Percentiles rank a stretch among this genome's conserved stretches.
Evolutionary conservation across 2,329 filamentous ascomycete species (phyloP).

Genomic region (Colletotrichum plurivorum): DNA sequence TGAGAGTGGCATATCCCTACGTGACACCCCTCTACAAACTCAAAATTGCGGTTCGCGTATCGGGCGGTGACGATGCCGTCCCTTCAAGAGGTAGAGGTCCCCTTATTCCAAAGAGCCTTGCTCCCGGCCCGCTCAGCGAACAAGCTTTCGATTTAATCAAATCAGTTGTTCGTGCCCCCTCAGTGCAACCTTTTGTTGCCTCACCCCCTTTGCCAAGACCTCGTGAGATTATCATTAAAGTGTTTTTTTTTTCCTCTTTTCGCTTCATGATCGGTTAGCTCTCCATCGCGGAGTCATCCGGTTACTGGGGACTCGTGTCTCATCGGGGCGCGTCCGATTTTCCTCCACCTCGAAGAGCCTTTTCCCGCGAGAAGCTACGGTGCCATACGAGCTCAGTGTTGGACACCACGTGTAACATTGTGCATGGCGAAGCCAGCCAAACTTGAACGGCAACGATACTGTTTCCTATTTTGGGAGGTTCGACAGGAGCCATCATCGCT

Average conservation of each 20-base stretch:
- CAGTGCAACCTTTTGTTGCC: background rate
- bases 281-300: constrained; percentile 3
- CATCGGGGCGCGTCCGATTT: constrained; percentile 3
- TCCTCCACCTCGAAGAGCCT: background rate
- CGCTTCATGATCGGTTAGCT: background rate
- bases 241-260: background rate
- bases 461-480: constrained; percentile 14
- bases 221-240: background rate
- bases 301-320: constrained; percentile 6
- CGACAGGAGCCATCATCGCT: constrained; percentile 17
- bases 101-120: constrained; percentile 26
- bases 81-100: constrained; percentile 12
- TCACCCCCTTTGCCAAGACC: constrained; percentile 15
- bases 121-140: constrained; percentile 18
- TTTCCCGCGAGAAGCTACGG: background rate
- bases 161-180: constrained; percentile 19
- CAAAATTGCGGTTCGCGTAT: constrained; percentile 36
- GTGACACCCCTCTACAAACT: constrained; percentile 36
- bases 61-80: constrained; percentile 31
- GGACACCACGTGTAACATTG: background rate
- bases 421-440: constrained; percentile 7
- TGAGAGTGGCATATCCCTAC: constrained; percentile 29
- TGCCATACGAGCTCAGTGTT: background rate
- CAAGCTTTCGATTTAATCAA: constrained; percentile 39
- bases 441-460: constrained; percentile 1